These are phyloP conservation scores for Coffea eugenioides DNA, from an alignment of 257 asterid species.

Conservation along the genomic window DNA sequence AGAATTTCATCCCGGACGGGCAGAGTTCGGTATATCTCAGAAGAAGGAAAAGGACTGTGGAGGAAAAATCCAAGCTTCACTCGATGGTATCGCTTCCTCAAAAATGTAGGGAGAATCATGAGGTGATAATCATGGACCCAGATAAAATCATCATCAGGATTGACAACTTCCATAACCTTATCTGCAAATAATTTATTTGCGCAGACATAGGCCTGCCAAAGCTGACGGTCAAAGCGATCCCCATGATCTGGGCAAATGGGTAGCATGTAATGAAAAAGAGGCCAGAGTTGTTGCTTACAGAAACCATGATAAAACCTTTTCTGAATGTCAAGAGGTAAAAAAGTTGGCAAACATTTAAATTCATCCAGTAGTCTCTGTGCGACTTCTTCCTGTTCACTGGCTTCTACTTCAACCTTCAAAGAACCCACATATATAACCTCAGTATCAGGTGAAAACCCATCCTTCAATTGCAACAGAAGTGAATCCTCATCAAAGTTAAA, in stretches of 20 bases:
- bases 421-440: slow-evolving; percentile 84
- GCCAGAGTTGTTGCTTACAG: slow-evolving; percentile 93
- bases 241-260: slow-evolving; percentile 92
- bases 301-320: slow-evolving; percentile 74
- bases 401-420: slow-evolving; percentile 73
- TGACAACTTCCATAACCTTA: slow-evolving; percentile 77
- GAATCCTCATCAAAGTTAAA: slow-evolving; percentile 79
- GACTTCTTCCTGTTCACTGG: slow-evolving; percentile 77
- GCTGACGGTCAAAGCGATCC: slow-evolving; percentile 78
- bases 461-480: slow-evolving; percentile 67
- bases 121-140: slow-evolving; percentile 96
- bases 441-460: slow-evolving; percentile 72
- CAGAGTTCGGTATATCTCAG: slow-evolving; percentile 85
- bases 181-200: slow-evolving; percentile 85
- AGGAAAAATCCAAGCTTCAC: slow-evolving; percentile 87
- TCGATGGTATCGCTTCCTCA: slow-evolving; percentile 79
- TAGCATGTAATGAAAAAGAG: slow-evolving; percentile 93
- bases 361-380: slow-evolving; percentile 71
- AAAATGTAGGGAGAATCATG: slow-evolving; percentile 84
- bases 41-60: slow-evolving; percentile 94
- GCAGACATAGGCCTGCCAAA: slow-evolving; percentile 85
- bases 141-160: slow-evolving; percentile 79
- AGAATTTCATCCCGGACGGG: slow-evolving; percentile 89
- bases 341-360: slow-evolving; percentile 84
- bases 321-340: slow-evolving; percentile 69